Evolutionary conservation across 2,329 filamentous ascomycete genomes (phyloP).

Genomic region (Fusarium mangiferae): DNA sequence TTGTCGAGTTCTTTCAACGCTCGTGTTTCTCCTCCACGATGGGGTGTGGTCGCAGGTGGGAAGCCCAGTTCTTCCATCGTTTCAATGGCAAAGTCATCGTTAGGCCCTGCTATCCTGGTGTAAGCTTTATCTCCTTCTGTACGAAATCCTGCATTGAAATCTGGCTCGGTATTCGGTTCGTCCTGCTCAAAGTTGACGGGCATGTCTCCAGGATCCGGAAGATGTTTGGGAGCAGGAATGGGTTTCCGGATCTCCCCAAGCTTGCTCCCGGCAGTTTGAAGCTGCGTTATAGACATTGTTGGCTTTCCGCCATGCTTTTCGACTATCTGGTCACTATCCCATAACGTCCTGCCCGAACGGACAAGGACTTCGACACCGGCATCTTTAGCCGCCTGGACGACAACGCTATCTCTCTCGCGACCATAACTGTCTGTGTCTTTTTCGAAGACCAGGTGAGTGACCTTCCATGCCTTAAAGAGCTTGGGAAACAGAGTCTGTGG

Average conservation of each 20-base stretch:
- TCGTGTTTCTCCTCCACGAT: constrained; percentile 75
- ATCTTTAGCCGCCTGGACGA: constrained; percentile 68
- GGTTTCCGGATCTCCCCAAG: constrained; percentile 71
- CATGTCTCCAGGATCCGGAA: constrained; percentile 75
- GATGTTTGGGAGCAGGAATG: constrained; percentile 64
- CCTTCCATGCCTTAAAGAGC: constrained; percentile 77
- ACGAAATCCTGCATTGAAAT: constrained; percentile 69
- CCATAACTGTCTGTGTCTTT: constrained; percentile 82
- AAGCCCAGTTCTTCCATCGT: constrained; percentile 78
- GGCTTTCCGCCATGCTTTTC: constrained; percentile 73
- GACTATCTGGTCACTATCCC: constrained; percentile 77
- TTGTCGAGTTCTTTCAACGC: constrained; percentile 68
- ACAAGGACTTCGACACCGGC: constrained; percentile 76
- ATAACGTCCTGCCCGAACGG: constrained; percentile 73
- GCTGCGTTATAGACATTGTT: constrained; percentile 78
- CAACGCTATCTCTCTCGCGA: constrained; percentile 68
- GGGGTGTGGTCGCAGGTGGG: constrained; percentile 70
- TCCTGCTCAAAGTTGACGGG: constrained; percentile 68
- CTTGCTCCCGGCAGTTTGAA: constrained; percentile 71
- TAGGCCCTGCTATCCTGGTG: constrained; percentile 70
- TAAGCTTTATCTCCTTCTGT: constrained; percentile 67
- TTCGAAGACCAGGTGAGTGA: constrained; percentile 82
- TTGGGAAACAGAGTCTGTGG: constrained; percentile 78
- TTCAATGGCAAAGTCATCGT: constrained; percentile 75
- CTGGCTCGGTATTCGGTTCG: constrained; percentile 60